Evolutionary conservation across 495 filamentous ascomycete species (phyloP), one percentile per base, ranked within the genome.

Genomic region (Penicillium riverlandense): DNA sequence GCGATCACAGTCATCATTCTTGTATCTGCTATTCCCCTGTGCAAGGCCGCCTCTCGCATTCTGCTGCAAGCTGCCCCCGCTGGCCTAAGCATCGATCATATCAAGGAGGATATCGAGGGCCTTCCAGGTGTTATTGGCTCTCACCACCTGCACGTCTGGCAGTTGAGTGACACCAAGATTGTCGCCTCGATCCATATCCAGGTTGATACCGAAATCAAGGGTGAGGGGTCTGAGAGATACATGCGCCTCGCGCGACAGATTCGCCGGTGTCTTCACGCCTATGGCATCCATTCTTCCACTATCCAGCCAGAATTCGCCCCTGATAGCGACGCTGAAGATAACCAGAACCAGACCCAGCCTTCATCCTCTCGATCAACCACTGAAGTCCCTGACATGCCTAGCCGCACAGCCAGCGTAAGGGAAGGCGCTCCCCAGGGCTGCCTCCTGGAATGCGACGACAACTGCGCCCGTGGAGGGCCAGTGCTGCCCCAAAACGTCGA

Each of bases 61-160:
- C 77, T 98, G 6, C 77, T 98, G 1, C 92, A 97, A 64, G 94
- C 90, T 7, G 92, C 90, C 0, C 92, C 92, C 0, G 80, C 84
- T 15, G 85, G 87, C 22, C 82, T 98, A 62, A 82, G 81, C 45
- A 76, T 96, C 42, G 84, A 90, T 46, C 84, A 96, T 41, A 90
- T 98, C 69, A 86, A 91, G 53, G 82, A 86, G 42, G 92, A 98
- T 61, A 95, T 98, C 43, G 76, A 87, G 50, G 65, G 76, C 15
- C 79, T 97, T 11, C 84, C 81, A 0, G 91, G 91, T 36, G 82
- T 98, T 29, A 68, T 88, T 48, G 85, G 84, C 57, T 92, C 90
- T 45, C 92, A 98, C 66, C 90, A 98, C 55, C 73, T 98, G 11
- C 92, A 98, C 61, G 90, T 98, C 47, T 98, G 92, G 92, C 91